Conservation (phyloP, 2,329 filamentous ascomycete genomes). For the Aspergillus neotritici region DNA sequence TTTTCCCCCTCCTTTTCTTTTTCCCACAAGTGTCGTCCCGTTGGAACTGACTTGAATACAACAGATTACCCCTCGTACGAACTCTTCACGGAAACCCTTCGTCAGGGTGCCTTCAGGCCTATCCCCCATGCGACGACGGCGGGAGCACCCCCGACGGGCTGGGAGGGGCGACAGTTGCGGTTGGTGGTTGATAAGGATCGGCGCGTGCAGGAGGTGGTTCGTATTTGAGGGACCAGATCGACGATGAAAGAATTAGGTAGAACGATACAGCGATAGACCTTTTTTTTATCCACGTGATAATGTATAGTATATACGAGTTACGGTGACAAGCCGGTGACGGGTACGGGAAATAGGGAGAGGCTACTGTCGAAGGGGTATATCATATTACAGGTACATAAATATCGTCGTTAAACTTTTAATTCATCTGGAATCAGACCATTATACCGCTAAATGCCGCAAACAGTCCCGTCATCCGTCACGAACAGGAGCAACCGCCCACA, state of each 20-base stretch:
- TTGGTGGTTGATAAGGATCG: conserved; percentile 58
- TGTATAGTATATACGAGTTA: no score
- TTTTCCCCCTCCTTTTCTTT: background rate
- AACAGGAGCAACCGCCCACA: conserved; percentile 5
- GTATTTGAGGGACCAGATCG: conserved; percentile 46
- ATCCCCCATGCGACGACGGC: conserved; percentile 10
- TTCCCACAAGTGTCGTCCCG: background rate
- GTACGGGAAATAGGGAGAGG: background rate
- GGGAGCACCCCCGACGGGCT: conserved; percentile 24
- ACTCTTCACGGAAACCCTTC: conserved; percentile 57
- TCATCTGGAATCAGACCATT: conserved; percentile 21
- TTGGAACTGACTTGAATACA: background rate
- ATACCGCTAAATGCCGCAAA: conserved; percentile 17
- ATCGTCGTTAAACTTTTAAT: conserved; percentile 29
- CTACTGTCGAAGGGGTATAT: conserved; percentile 3
- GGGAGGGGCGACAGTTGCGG: conserved; percentile 53
- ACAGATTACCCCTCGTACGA: conserved; percentile 66
- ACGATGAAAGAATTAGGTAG: background rate
- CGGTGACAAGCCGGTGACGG: no score
- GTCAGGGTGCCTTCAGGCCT: conserved; percentile 52
- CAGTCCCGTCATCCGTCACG: conserved; percentile 29
- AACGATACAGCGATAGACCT: no score
- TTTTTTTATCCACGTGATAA: no score
- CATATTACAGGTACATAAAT: conserved; percentile 19
- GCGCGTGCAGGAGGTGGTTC: conserved; percentile 52